Conservation (phyloP, 352 stramenopile genomes). For the Thalassiosira sp. region DNA sequence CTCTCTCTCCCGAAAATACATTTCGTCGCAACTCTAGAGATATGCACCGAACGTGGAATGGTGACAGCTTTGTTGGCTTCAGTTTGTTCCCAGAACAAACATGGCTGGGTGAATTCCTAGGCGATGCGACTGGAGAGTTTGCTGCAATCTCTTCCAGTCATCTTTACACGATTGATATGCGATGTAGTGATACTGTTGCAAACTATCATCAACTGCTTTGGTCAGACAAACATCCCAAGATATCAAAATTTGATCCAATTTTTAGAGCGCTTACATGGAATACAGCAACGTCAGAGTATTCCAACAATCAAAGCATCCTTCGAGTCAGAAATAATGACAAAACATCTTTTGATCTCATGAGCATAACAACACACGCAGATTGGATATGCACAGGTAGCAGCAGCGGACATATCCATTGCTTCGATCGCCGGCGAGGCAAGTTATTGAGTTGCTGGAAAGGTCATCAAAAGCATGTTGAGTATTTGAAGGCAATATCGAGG, state of each 20-base stretch:
- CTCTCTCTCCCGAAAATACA: slow-evolving; percentile 28
- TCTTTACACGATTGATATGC: slow-evolving; percentile 42
- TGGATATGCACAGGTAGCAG: slow-evolving; percentile 45
- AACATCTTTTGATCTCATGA: slow-evolving; percentile 41
- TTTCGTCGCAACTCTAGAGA: neutral
- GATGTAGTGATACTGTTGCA: slow-evolving; percentile 16
- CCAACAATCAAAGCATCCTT: neutral
- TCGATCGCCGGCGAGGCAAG: slow-evolving; percentile 30
- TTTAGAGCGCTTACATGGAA: slow-evolving; percentile 41
- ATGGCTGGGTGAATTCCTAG: slow-evolving; percentile 23
- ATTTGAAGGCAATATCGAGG: slow-evolving; percentile 38
- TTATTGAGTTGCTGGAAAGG: slow-evolving; percentile 44
- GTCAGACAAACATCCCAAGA: neutral
- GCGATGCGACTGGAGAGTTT: slow-evolving; percentile 9
- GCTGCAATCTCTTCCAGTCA: slow-evolving; percentile 33
- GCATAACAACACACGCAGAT: slow-evolving; percentile 31
- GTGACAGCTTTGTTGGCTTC: slow-evolving; percentile 18
- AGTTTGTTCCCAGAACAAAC: slow-evolving; percentile 14
- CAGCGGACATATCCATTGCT: slow-evolving; percentile 46
- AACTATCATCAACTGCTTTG: neutral
- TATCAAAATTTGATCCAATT: slow-evolving; percentile 16
- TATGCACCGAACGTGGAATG: slow-evolving; percentile 6
- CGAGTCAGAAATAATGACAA: neutral
- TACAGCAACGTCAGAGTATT: neutral
- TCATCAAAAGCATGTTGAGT: slow-evolving; percentile 39